Conservation (phyloP, 352 stramenopile species). For the Blastocystis hominis region DNA sequence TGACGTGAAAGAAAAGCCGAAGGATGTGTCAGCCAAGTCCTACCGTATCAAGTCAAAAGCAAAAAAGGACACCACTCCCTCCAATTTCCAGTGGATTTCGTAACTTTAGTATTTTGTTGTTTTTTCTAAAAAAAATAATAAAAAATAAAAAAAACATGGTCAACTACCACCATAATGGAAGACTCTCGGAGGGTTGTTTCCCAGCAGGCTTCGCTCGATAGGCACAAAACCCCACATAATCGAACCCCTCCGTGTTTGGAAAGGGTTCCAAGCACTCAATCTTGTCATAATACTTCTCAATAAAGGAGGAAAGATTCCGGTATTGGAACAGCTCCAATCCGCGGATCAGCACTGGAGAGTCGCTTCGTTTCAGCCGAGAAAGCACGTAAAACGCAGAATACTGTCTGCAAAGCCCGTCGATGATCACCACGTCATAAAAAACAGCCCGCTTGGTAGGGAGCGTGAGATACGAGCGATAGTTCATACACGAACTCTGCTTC, state of each 20-base stretch:
- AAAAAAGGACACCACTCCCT: not conserved
- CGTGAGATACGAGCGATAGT: not conserved
- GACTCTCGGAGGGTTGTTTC: not conserved
- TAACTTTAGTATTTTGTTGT: slow-evolving; percentile 19
- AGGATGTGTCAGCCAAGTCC: not conserved
- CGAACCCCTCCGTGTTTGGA: not conserved
- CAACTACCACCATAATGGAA: slow-evolving; percentile 16
- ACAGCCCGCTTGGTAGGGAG: not conserved
- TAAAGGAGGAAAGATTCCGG: not conserved
- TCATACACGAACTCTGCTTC: not conserved
- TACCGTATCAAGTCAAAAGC: slow-evolving; percentile 7
- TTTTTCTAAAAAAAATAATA: not conserved
- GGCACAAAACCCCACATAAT: not conserved
- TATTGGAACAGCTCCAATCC: not conserved
- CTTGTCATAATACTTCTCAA: not conserved
- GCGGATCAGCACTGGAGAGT: not conserved
- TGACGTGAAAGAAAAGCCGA: not conserved
- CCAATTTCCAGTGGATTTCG: slow-evolving; percentile 10
- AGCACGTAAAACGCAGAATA: not conserved
- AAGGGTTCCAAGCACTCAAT: not conserved
- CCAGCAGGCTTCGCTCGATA: not conserved
- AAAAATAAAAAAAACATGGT: not conserved
- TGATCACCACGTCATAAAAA: not conserved
- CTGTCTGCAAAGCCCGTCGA: not conserved
- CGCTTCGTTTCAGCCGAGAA: not conserved